These are phyloP conservation scores for Diddensiella santjacobensis DNA, from an alignment of 805 yeast genomes.

Conservation along the genomic window DNA sequence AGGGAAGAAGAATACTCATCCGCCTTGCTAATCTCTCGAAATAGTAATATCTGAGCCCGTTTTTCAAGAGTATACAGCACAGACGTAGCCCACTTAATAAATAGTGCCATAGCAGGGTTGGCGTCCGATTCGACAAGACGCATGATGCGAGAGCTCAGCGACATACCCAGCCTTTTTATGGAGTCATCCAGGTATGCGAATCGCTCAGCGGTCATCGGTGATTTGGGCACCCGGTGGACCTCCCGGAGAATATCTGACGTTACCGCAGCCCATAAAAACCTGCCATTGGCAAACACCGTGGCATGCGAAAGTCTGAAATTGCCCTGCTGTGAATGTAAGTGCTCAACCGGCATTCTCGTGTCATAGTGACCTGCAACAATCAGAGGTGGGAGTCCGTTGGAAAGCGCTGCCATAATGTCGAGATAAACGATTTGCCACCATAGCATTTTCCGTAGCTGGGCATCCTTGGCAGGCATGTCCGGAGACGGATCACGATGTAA, in stretches of 20 bases:
- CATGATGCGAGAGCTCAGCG: conserved; percentile 6
- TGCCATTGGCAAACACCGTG: conserved; percentile 9
- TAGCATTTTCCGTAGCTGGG: conserved; percentile 10
- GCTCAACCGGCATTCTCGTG: conserved; percentile 10
- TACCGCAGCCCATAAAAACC: conserved; percentile 9
- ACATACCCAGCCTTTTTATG: conserved; percentile 6
- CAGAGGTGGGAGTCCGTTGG: conserved; percentile 12
- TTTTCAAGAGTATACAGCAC: conserved; percentile 7
- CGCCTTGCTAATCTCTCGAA: conserved; percentile 3
- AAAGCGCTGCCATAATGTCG: conserved; percentile 10
- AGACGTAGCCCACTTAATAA: conserved; percentile 9
- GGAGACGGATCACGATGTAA: conserved; percentile 9
- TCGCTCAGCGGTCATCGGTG: conserved; percentile 1
- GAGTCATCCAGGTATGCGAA: conserved; percentile 1
- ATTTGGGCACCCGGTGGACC: conserved; percentile 5
- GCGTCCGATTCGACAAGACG: not conserved
- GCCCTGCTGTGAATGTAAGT: not conserved
- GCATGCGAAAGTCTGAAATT: conserved; percentile 2
- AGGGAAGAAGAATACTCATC: not conserved
- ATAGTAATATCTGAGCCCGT: conserved; percentile 7
- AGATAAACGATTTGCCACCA: conserved; percentile 16
- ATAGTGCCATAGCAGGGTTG: not conserved
- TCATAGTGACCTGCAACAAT: conserved; percentile 7
- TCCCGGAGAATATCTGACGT: conserved; percentile 6
- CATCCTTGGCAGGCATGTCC: not conserved